Conservation (phyloP, 352 stramenopile genomes). For the Stramenopiles sp. region DNA sequence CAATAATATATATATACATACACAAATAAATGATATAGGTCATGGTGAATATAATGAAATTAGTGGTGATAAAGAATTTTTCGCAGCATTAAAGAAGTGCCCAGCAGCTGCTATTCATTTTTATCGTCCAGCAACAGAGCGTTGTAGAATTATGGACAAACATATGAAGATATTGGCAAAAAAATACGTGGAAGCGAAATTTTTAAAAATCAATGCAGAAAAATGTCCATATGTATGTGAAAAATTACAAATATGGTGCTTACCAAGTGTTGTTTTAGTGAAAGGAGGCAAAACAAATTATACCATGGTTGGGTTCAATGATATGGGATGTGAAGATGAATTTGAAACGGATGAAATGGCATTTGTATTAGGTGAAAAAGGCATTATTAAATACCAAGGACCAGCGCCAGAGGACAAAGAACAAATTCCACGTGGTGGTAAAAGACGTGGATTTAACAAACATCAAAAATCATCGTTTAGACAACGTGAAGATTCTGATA, state of each 20-base stretch:
- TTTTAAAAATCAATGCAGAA: slow-evolving; percentile 85
- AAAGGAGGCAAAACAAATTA: slow-evolving; percentile 84
- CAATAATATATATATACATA: too few relatives aligned
- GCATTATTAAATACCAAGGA: slow-evolving; percentile 88
- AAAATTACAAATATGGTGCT: slow-evolving; percentile 79
- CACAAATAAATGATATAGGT: slow-evolving; percentile 42
- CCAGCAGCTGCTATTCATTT: slow-evolving; percentile 81
- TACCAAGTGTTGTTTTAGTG: slow-evolving; percentile 81
- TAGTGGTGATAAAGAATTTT: slow-evolving; percentile 77
- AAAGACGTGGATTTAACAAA: background rate
- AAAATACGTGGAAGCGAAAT: slow-evolving; percentile 77
- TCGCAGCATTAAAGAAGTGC: slow-evolving; percentile 71
- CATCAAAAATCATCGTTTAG: background rate
- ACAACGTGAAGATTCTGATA: background rate
- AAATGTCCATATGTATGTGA: slow-evolving; percentile 86
- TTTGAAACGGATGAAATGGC: slow-evolving; percentile 73
- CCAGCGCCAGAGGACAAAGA: slow-evolving; percentile 38
- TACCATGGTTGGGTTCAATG: slow-evolving; percentile 81
- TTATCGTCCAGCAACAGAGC: slow-evolving; percentile 67
- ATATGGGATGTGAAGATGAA: slow-evolving; percentile 72
- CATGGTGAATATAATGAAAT: slow-evolving; percentile 67
- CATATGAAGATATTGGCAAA: slow-evolving; percentile 65
- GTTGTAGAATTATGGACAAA: slow-evolving; percentile 75
- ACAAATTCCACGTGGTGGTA: slow-evolving; percentile 37
- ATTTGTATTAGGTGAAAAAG: slow-evolving; percentile 66